Evolutionary conservation across 2,329 filamentous ascomycete species (phyloP).

Genomic region (Penicillium sp.): DNA sequence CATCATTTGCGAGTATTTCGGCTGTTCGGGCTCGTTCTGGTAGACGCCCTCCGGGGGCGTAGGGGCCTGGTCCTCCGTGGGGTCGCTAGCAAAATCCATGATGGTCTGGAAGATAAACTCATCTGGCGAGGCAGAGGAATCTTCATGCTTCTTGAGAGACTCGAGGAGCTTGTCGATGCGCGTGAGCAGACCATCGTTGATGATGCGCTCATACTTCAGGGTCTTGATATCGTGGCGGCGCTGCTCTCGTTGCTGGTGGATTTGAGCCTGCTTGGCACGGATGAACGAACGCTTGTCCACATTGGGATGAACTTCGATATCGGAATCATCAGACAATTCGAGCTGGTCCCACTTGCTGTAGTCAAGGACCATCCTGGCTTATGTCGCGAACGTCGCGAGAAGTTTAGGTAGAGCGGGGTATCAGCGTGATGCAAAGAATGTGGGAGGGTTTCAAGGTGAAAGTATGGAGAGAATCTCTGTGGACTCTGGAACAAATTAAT

Average conservation of each 20-base stretch:
- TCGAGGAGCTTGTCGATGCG: slow-evolving; percentile 76
- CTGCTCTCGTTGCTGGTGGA: slow-evolving; percentile 83
- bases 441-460: not conserved
- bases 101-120: slow-evolving; percentile 85
- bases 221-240: slow-evolving; percentile 85
- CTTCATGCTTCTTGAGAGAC: slow-evolving; percentile 69
- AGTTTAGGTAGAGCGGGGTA: slow-evolving; percentile 14
- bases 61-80: slow-evolving; percentile 70
- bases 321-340: slow-evolving; percentile 96
- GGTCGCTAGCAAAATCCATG: slow-evolving; percentile 71
- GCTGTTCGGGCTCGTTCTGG: slow-evolving; percentile 66
- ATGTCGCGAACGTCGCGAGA: not conserved
- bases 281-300: slow-evolving; percentile 99
- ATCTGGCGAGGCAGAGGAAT: slow-evolving; percentile 61
- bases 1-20: slow-evolving; percentile 96
- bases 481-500: not conserved
- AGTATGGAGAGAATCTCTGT: not conserved
- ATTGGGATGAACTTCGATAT: slow-evolving; percentile 97
- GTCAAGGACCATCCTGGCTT: slow-evolving; percentile 53
- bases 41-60: slow-evolving; percentile 75
- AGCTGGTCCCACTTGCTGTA: slow-evolving; percentile 69
- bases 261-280: slow-evolving; percentile 94
- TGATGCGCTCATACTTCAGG: slow-evolving; percentile 78
- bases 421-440: slow-evolving; percentile 7
- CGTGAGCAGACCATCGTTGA: slow-evolving; percentile 84